Base-by-base conservation (phyloP, 2,329 filamentous ascomycete genomes). In the Fusarium veterinarium region DNA sequence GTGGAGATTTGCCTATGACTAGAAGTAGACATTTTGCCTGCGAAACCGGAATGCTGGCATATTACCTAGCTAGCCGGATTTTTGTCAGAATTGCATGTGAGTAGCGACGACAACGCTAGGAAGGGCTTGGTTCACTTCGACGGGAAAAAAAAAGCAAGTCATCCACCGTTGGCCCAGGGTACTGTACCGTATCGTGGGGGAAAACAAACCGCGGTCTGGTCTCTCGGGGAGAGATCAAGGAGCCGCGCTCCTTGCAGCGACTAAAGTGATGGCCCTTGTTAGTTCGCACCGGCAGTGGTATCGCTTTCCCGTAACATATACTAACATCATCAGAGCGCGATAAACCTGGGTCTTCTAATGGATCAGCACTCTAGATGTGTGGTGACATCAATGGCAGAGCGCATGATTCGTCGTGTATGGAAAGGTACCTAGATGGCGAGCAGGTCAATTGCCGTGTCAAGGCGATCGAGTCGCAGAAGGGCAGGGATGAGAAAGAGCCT, bases 121-220 rank as follows among this genome's bases (percentile, higher is more conserved):
- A 33, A 58, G 38, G 44, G 45, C 49, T 57, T 60, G 45, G 64
- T 64, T 63, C 37, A 57, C 61, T 57, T 35, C 42, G 49, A 66
- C 61, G 55, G 53, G 42, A 40, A 31, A 14, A 60, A 23, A 68
- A 70, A 74, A 65, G 58, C 60, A 74, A 75, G 55, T 56, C 49
- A 60, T 66, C 69, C 61, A 57, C 55, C 63, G 59, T 61, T 44
- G 44, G 42, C 25, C 64, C 11, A 72, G 67, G 70, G 52, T 51
- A 35, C 12, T 35, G 28, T 48, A 19, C 40, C 45, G 51, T 49
- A 72, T 77, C 75, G 73, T 62, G 75, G 73, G 67, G 75, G 73
- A 64, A 63, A 75, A 74, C 69, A 75, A 75, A 71, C 56, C 65
- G 66, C 46, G n/a, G 46, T 51, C 62, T 55, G 66, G 60, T 45